Percentiles rank a stretch among this genome's conserved stretches.
Evolutionary conservation across 768 basidiomycete species (phyloP).

Genomic region (Mycena galopus): DNA sequence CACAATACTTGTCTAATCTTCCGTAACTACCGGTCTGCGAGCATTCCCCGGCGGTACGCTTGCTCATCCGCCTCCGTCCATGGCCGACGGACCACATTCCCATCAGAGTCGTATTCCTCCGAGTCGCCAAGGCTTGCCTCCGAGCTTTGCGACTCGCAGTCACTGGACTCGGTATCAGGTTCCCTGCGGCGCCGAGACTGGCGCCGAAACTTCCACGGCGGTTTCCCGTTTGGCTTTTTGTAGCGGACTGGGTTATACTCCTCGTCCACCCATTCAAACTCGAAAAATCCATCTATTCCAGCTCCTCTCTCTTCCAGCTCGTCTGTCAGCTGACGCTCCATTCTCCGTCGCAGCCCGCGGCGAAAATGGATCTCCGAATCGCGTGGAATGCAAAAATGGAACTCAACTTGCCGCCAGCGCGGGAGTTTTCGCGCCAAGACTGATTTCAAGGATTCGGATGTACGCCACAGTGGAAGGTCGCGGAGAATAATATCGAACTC

Average conservation of each 20-base stretch:
- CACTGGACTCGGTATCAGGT: not conserved
- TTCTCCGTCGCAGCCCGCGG: not conserved
- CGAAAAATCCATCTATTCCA: not conserved
- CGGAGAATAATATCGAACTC: not conserved
- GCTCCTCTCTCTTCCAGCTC: not conserved
- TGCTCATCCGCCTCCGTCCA: not conserved
- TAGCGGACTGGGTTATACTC: conserved; percentile 10
- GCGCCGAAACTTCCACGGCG: not conserved
- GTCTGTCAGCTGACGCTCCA: conserved; percentile 2
- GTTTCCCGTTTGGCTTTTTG: conserved; percentile 10
- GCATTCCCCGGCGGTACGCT: not conserved
- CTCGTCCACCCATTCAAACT: conserved; percentile 14
- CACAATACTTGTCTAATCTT: too few species aligned
- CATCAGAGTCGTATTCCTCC: not conserved
- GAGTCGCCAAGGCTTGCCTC: not conserved
- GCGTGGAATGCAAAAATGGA: conserved; percentile 4
- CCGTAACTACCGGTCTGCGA: too few species aligned
- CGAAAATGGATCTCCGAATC: conserved; percentile 9
- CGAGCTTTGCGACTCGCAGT: not conserved
- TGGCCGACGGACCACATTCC: not conserved
- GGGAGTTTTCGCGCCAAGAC: not conserved
- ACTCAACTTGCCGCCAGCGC: not conserved
- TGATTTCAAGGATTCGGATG: conserved; percentile 4
- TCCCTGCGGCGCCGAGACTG: not conserved
- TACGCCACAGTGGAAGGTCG: not conserved